These are phyloP conservation scores for Colletotrichum chlorophyti DNA, from an alignment of 2,329 filamentous ascomycete species.

Conservation along the genomic window DNA sequence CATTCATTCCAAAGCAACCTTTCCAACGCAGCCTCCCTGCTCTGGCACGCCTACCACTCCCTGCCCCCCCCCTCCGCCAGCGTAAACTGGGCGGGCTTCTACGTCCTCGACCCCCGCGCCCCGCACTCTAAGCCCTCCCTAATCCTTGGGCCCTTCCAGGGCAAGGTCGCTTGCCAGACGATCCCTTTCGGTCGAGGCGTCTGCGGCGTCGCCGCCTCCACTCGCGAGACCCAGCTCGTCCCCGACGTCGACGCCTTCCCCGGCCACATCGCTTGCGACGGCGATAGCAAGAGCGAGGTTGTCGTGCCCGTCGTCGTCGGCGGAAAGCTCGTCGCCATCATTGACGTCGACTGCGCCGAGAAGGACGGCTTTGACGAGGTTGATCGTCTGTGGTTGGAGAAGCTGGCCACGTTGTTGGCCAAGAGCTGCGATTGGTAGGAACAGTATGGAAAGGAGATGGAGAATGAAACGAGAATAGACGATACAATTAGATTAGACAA, in stretches of 20 bases:
- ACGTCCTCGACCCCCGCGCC: constrained; percentile 64
- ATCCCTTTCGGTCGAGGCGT: constrained; percentile 78
- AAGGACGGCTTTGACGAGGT: constrained; percentile 71
- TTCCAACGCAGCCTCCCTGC: constrained; percentile 75
- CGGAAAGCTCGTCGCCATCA: constrained; percentile 70
- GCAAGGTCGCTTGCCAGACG: constrained; percentile 80
- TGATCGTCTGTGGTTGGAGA: constrained; percentile 71
- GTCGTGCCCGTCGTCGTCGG: constrained; percentile 73
- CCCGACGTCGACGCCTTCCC: constrained; percentile 76
- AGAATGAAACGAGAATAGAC: too few species aligned
- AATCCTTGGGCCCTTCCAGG: constrained; percentile 81
- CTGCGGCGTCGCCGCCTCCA: constrained; percentile 73
- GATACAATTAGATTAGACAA: too few species aligned
- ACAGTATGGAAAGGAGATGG: too few species aligned
- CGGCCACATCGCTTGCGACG: constrained; percentile 84
- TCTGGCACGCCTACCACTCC: constrained; percentile 83
- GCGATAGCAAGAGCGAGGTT: constrained; percentile 78
- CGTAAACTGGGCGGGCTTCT: constrained; percentile 86
- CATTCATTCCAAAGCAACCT: constrained; percentile 65
- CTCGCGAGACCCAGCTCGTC: constrained; percentile 68
- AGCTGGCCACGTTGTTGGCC: constrained; percentile 66
- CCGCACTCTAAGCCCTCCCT: constrained; percentile 54
- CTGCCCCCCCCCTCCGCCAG: constrained; percentile 68
- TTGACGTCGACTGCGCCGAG: constrained; percentile 79
- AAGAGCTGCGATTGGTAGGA: constrained; percentile 74